Percentiles rank a stretch among this genome's conserved stretches.
Evolutionary conservation across 164 flowering plant genomes (phyloP).

Genomic region (Macadamia tetraphylla): DNA sequence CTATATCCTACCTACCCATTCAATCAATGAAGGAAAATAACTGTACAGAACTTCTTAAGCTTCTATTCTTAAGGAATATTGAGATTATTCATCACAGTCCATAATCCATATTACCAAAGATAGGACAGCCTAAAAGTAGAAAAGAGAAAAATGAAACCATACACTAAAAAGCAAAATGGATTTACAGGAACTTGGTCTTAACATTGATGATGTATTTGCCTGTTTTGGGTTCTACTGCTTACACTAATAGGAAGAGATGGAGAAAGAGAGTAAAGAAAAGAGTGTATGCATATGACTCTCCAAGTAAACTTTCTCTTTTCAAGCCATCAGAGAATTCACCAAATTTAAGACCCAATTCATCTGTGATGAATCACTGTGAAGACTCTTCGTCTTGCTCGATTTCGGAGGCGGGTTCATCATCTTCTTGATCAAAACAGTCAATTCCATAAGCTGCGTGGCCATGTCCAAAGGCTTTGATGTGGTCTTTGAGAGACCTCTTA

Average conservation of each 20-base stretch:
- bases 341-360: not conserved
- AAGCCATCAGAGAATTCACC: not conserved
- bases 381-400: conserved; percentile 66
- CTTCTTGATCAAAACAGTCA: conserved; percentile 58
- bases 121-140: not conserved
- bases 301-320: not conserved
- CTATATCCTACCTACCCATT: not conserved
- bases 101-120: not conserved
- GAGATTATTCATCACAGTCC: not conserved
- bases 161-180: conserved; percentile 17
- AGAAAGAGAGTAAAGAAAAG: not conserved
- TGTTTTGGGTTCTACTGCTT: not conserved
- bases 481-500: conserved; percentile 85
- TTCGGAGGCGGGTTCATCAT: conserved; percentile 79
- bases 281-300: conserved; percentile 1
- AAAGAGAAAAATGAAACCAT: not conserved
- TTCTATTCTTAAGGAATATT: too few relatives aligned
- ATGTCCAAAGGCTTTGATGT: conserved; percentile 71
- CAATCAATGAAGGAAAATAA: too few relatives aligned
- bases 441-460: conserved; percentile 77
- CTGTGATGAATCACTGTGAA: conserved; percentile 20
- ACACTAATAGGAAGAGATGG: not conserved
- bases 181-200: conserved; percentile 22
- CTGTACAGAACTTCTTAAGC: too few relatives aligned
- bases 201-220: conserved; percentile 9